These are phyloP conservation scores for Phytophthora parvispora DNA, from an alignment of 352 stramenopile species.

Conservation along the genomic window DNA sequence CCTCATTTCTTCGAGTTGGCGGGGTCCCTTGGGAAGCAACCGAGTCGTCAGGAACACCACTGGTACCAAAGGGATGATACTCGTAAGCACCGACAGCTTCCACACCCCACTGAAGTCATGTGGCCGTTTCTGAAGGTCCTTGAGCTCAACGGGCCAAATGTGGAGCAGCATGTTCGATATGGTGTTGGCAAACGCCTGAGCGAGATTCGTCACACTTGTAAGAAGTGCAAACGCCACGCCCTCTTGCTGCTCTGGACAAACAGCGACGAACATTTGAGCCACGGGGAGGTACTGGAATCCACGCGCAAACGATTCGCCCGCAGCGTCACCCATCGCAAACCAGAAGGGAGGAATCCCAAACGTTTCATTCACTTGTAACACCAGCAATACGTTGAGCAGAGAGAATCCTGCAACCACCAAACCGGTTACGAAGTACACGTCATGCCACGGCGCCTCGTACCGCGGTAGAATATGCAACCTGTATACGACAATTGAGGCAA, in stretches of 20 bases:
- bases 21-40: conserved; percentile 60
- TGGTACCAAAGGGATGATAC: conserved; percentile 50
- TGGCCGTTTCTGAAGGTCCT: conserved; percentile 51
- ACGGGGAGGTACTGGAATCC: conserved; percentile 86
- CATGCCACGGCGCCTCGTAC: conserved; percentile 64
- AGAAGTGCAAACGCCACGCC: conserved; percentile 82
- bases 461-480: conserved; percentile 49
- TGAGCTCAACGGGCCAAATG: conserved; percentile 79
- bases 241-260: conserved; percentile 82
- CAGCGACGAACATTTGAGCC: conserved; percentile 80
- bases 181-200: conserved; percentile 74
- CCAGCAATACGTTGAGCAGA: conserved; percentile 76
- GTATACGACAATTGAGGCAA: conserved; percentile 68
- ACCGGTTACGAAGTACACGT: conserved; percentile 73
- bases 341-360: conserved; percentile 76
- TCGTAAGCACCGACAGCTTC: conserved; percentile 83
- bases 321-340: conserved; percentile 80
- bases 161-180: conserved; percentile 83
- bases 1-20: conserved; percentile 62
- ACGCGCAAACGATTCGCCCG: conserved; percentile 73
- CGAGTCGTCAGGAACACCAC: conserved; percentile 61
- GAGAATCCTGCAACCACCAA: conserved; percentile 72
- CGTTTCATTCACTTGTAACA: conserved; percentile 68
- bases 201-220: conserved; percentile 80
- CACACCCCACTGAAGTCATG: conserved; percentile 76